Base-by-base conservation (phyloP, 345 rosid genomes). In the Adansonia digitata region DNA sequence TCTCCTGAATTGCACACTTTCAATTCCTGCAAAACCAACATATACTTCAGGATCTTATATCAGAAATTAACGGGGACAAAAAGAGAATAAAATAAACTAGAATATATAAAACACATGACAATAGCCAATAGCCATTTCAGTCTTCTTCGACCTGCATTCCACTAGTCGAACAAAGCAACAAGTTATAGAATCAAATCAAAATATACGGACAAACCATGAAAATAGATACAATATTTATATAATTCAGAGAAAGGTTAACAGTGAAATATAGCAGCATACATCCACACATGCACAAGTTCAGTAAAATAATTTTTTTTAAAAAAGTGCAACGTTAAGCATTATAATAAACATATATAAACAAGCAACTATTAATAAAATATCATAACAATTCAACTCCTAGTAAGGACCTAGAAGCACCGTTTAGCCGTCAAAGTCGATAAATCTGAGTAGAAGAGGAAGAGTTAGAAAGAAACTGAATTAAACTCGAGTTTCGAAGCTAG, bases 11-110 rank as follows among this genome's bases (percentile, higher is more conserved):
- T 72, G 85, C 85, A 86, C 79, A 85, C 48, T 74, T 86, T 82
- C 80, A 80, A 78, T 51, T 80, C 94, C 97, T 90, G 93, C 94
- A 92, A 88, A 92, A 89, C 74, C 74, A 86, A 57, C 79, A 87
- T 69, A 77, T 35, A 85, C 70, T 78, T 85, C 82, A 81, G 85
- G 83, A 76, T 78, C 75, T 57, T 40, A 34, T 64, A 49, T 22
- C 64, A 74, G 51, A 75, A 70, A 84, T 78, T 74, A 74, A 82
- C 77, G 39, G 65, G 73, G 37, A 22, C 57, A 75, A 7, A 18
- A 24, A 42, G 12, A 66, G 72, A 68, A 12, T 2, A 52, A 18
- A 55, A 64, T 27, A 65, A 71, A 74, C 64, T 65, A 42, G 27
- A 71, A 29, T 18, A 61, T 66, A 61, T 62, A 70, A 49, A 46